Evolutionary conservation across 306 rosid genomes (phyloP).

Genomic region (Cotoneaster glaucophyllus): DNA sequence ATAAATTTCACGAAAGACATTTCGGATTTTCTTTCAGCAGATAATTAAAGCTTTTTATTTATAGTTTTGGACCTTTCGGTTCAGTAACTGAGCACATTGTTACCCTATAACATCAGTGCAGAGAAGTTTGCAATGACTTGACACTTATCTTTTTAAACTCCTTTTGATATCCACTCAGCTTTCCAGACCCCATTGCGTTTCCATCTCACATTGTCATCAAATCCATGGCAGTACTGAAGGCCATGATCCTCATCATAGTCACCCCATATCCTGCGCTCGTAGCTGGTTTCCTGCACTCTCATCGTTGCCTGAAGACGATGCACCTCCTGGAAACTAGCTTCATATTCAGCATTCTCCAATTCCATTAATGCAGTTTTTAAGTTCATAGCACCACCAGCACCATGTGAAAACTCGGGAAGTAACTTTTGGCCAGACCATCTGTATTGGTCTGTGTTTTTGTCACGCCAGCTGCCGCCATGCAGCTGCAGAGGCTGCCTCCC

Average conservation of each 20-base stretch:
- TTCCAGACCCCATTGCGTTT: conserved; percentile 14
- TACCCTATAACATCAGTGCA: not conserved
- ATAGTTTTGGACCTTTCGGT: not conserved
- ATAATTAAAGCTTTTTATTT: not conserved
- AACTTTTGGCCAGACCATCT: not conserved
- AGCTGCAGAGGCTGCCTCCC: not conserved
- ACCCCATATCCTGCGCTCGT: conserved; percentile 13
- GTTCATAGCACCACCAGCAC: not conserved
- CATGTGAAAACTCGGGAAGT: not conserved
- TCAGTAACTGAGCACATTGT: not conserved
- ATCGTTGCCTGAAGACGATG: conserved; percentile 4
- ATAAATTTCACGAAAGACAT: no score
- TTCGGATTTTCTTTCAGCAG: not conserved
- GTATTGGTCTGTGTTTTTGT: conserved; percentile 4
- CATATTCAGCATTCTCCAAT: conserved; percentile 6
- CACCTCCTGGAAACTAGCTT: conserved; percentile 1
- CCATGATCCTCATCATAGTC: not conserved
- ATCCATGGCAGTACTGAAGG: not conserved
- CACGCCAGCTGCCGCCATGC: not conserved
- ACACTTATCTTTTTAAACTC: conserved; percentile 9
- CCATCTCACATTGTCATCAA: not conserved
- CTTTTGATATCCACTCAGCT: conserved; percentile 22
- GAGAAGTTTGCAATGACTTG: not conserved
- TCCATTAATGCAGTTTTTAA: not conserved
- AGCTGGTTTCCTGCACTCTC: conserved; percentile 28